Evolutionary conservation across 176 grass and related monocot species (phyloP).

Genomic region (Triticum urartu): DNA sequence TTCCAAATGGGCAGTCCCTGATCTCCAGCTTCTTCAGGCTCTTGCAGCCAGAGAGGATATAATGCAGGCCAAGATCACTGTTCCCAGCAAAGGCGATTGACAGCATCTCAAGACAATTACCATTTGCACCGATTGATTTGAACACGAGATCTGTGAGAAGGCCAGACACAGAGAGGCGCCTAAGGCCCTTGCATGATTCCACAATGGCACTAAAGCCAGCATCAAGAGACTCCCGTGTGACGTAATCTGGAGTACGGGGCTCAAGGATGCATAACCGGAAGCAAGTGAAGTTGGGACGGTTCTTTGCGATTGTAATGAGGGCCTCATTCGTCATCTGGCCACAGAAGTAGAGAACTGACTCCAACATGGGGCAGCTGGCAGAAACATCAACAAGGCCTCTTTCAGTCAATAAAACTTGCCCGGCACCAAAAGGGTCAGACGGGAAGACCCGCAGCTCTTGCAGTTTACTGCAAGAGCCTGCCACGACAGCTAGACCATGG

Average conservation of each 20-base stretch:
- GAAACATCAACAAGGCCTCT: slow-evolving; percentile 64
- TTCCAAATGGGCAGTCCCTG: slow-evolving; percentile 74
- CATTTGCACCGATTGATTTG: slow-evolving; percentile 61
- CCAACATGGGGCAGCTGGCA: slow-evolving; percentile 55
- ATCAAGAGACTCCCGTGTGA: slow-evolving; percentile 58
- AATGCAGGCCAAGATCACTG: slow-evolving; percentile 54
- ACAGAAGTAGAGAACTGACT: slow-evolving; percentile 71
- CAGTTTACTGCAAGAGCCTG: slow-evolving; percentile 62
- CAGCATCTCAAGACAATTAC: slow-evolving; percentile 68
- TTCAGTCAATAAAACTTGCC: slow-evolving; percentile 58
- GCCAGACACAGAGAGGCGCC: slow-evolving; percentile 58
- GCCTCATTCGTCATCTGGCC: slow-evolving; percentile 66
- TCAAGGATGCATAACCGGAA: slow-evolving; percentile 70
- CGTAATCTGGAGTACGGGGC: slow-evolving; percentile 56
- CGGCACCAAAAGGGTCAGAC: slow-evolving; percentile 44
- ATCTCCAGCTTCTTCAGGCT: slow-evolving; percentile 80
- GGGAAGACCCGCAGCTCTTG: slow-evolving; percentile 75
- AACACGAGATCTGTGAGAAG: slow-evolving; percentile 67
- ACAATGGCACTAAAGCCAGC: slow-evolving; percentile 67
- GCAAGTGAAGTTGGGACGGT: slow-evolving; percentile 60
- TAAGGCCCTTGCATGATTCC: slow-evolving; percentile 65
- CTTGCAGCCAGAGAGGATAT: slow-evolving; percentile 76
- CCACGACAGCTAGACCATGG: slow-evolving; percentile 54
- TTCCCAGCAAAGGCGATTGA: slow-evolving; percentile 67
- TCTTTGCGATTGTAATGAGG: slow-evolving; percentile 58